Percentiles rank a stretch among this genome's conserved stretches.
These are phyloP conservation scores for Sporothrix mexicana DNA, from an alignment of 2,329 filamentous ascomycete species.

Conservation along the genomic window DNA sequence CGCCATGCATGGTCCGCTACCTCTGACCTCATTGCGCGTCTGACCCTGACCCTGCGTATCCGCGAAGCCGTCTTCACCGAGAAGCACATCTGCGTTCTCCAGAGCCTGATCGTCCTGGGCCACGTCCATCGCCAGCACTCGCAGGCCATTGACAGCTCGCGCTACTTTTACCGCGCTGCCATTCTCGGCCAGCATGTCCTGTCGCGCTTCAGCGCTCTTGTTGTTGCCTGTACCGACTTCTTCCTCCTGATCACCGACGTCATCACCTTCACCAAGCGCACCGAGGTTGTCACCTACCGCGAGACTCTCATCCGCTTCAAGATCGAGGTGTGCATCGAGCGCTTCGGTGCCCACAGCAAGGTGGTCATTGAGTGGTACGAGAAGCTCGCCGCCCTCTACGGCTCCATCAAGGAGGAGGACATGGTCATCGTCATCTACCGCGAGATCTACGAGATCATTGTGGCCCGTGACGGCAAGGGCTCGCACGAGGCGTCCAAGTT, in stretches of 20 bases:
- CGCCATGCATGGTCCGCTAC: conserved; percentile 43
- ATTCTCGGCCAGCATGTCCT: conserved; percentile 58
- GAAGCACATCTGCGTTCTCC: conserved; percentile 46
- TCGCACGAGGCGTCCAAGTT: conserved; percentile 44
- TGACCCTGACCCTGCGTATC: conserved; percentile 47
- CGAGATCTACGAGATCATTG: conserved; percentile 46
- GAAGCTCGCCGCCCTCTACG: conserved; percentile 47
- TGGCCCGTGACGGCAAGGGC: conserved; percentile 44
- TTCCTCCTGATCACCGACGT: conserved; percentile 47
- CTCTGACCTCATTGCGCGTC: conserved; percentile 41
- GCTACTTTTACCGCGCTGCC: conserved; percentile 54
- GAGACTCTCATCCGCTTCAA: conserved; percentile 49
- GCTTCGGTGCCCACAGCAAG: conserved; percentile 46
- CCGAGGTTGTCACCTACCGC: conserved; percentile 46
- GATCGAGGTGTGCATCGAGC: conserved; percentile 48
- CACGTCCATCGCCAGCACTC: conserved; percentile 43
- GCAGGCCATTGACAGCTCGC: conserved; percentile 41
- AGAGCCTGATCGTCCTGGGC: conserved; percentile 48
- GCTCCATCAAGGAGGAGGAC: conserved; percentile 46
- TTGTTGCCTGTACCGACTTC: conserved; percentile 46
- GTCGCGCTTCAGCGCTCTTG: conserved; percentile 44
- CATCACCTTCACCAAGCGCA: conserved; percentile 46
- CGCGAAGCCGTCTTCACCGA: conserved; percentile 47
- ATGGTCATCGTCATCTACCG: conserved; percentile 44
- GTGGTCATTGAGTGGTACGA: conserved; percentile 48